Evolutionary conservation across 306 rosid species (phyloP).

Genomic region (Cucumis cinereus): DNA sequence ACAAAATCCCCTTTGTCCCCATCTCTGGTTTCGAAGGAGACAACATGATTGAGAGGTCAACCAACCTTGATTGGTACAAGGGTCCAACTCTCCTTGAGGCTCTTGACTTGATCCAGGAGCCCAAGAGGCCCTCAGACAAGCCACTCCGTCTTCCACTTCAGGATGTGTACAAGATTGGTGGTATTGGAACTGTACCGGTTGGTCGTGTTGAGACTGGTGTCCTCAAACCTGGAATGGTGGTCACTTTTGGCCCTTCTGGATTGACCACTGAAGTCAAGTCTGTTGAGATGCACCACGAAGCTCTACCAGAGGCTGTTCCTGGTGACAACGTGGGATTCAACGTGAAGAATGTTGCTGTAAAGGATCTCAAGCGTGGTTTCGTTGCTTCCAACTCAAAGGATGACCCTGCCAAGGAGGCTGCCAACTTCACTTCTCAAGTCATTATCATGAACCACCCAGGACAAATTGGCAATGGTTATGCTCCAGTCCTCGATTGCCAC

Average conservation of each 20-base stretch:
- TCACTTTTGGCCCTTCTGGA: constrained; percentile 21
- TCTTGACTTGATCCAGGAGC: constrained; percentile 16
- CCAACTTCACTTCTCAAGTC: constrained; percentile 25
- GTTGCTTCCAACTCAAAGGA: constrained; percentile 28
- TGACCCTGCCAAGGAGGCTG: constrained; percentile 24
- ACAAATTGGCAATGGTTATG: constrained; percentile 23
- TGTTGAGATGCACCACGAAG: constrained; percentile 33
- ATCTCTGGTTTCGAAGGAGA: constrained; percentile 31
- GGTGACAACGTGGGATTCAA: constrained; percentile 34
- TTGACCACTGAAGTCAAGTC: constrained; percentile 28
- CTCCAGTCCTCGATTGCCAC: constrained; percentile 33
- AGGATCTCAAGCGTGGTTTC: constrained; percentile 31
- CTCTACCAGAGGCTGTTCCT: constrained; percentile 20
- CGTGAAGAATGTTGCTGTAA: constrained; percentile 30
- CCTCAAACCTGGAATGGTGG: constrained; percentile 23
- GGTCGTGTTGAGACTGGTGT: constrained; percentile 27
- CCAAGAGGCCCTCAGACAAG: constrained; percentile 28
- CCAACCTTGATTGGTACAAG: constrained; percentile 23
- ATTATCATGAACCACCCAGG: constrained; percentile 37
- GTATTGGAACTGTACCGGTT: constrained; percentile 27
- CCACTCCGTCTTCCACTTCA: constrained; percentile 22
- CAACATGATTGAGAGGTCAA: constrained; percentile 24
- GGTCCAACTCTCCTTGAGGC: constrained; percentile 28
- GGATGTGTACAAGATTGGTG: constrained; percentile 27
- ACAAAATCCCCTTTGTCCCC: constrained; percentile 22